These are phyloP conservation scores for Capsella rubella DNA, from an alignment of 441 rosid species.

Conservation along the genomic window DNA sequence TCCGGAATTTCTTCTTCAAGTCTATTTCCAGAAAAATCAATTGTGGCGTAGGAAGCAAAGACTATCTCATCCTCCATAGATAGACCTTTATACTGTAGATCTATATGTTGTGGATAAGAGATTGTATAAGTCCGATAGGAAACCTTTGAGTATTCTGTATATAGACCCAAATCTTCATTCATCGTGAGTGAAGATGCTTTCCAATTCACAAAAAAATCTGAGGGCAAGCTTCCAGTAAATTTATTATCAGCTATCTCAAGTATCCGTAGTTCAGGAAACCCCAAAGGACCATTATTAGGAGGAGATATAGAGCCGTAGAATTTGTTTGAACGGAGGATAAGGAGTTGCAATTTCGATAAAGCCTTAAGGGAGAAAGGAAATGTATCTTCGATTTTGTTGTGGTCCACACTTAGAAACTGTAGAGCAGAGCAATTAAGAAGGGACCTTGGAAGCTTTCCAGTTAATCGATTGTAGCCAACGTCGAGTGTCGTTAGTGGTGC, in stretches of 20 bases:
- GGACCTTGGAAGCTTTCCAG: slow-evolving; percentile 55
- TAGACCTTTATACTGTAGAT: background rate
- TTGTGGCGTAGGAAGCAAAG: background rate
- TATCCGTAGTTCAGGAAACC: too few relatives aligned
- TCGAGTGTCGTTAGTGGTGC: background rate
- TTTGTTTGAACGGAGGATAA: slow-evolving; percentile 9
- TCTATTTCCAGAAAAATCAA: background rate
- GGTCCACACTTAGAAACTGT: slow-evolving; percentile 52
- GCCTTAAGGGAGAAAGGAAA: slow-evolving; percentile 61
- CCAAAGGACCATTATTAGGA: background rate
- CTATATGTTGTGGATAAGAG: background rate
- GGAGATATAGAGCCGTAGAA: slow-evolving; percentile 7
- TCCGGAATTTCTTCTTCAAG: slow-evolving; percentile 4
- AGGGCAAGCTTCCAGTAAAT: too few relatives aligned
- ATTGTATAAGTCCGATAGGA: too few relatives aligned
- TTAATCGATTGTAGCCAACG: slow-evolving; percentile 46
- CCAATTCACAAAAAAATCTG: too few relatives aligned
- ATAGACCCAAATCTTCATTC: too few relatives aligned
- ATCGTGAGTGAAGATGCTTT: too few relatives aligned
- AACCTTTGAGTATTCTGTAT: too few relatives aligned
- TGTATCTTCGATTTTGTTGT: slow-evolving; percentile 48
- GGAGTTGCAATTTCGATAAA: slow-evolving; percentile 16
- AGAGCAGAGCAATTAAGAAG: slow-evolving; percentile 44
- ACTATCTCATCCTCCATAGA: background rate
- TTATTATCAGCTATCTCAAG: too few relatives aligned